Conservation (phyloP, 495 filamentous ascomycete species). For the Lepraria neglecta region DNA sequence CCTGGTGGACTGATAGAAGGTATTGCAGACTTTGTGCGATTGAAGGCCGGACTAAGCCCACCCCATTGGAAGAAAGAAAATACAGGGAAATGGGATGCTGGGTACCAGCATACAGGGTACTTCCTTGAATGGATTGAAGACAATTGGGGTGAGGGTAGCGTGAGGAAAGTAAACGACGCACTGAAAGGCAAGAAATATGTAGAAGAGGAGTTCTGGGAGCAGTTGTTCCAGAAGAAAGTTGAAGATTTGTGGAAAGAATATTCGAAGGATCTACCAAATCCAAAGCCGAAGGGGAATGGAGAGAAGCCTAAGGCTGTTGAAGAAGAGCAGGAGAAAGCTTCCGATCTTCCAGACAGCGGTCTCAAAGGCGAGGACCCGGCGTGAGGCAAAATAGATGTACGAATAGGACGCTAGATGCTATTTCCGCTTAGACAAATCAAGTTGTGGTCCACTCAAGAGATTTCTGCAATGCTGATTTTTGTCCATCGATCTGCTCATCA, state of each 20-base stretch:
- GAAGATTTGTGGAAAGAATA: conserved; percentile 73
- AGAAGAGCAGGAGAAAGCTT: background rate
- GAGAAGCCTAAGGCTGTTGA: background rate
- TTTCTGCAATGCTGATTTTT: too few relatives aligned
- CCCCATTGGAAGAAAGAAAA: conserved; percentile 72
- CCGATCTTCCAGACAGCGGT: background rate
- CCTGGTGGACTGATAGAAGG: conserved; percentile 86
- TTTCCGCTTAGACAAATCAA: too few relatives aligned
- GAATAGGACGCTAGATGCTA: background rate
- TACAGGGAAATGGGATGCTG: conserved; percentile 71
- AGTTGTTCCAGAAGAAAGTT: conserved; percentile 57
- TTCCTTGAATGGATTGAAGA: conserved; percentile 59
- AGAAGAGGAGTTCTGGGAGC: conserved; percentile 62
- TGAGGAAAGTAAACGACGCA: conserved; percentile 29
- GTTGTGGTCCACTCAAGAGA: too few relatives aligned
- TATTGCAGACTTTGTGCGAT: conserved; percentile 86
- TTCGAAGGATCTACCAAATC: conserved; percentile 25
- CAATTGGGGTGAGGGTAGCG: conserved; percentile 26
- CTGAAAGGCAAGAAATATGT: conserved; percentile 42
- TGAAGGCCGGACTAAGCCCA: conserved; percentile 65
- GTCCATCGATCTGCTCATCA: too few relatives aligned
- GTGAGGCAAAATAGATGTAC: background rate
- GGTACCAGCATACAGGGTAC: conserved; percentile 88
- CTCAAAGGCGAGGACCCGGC: background rate
- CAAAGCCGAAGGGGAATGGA: background rate